A percentile compares a stretch with the other conserved stretches of the same genome.
phyloP scores from a whole-genome alignment of 495 filamentous ascomycete genomes.

The Bathelium albidoporum region DNA sequence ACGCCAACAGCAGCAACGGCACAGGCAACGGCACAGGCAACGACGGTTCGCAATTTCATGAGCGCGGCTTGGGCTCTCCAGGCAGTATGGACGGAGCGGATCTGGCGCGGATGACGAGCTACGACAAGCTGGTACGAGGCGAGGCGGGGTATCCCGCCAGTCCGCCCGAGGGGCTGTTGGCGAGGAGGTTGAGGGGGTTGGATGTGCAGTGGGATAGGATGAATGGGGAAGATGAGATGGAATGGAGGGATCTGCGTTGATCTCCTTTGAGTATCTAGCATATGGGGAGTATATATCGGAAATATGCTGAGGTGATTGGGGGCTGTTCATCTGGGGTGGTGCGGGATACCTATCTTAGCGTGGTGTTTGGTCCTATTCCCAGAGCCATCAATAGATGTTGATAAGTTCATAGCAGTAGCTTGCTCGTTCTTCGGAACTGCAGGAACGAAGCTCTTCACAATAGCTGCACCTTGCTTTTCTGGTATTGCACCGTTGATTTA shows the following conservation, averaged over 20 bases:
- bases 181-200: slow-evolving; percentile 26
- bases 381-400: too few species aligned
- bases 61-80: slow-evolving; percentile 10
- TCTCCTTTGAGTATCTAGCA: background rate
- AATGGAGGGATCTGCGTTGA: background rate
- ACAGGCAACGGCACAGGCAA: slow-evolving; percentile 14
- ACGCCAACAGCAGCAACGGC: slow-evolving; percentile 4
- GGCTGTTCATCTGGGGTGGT: too few species aligned
- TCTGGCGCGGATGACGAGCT: slow-evolving; percentile 39
- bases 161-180: slow-evolving; percentile 23
- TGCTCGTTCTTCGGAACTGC: background rate
- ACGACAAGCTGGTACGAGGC: slow-evolving; percentile 58
- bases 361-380: background rate
- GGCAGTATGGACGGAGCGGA: slow-evolving; percentile 11
- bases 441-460: background rate
- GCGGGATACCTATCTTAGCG: background rate
- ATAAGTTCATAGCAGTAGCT: too few species aligned
- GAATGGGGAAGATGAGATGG: background rate
- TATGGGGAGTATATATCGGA: background rate
- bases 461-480: too few species aligned
- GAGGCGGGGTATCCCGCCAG: slow-evolving; percentile 48
- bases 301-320: too few species aligned
- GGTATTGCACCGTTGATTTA: too few species aligned
- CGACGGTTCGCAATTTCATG: too few species aligned
- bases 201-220: slow-evolving; percentile 18